Percentiles rank a stretch among this genome's conserved stretches.
These are phyloP conservation scores for Teunomyces cretensis DNA, from an alignment of 805 yeast species.

Conservation along the genomic window DNA sequence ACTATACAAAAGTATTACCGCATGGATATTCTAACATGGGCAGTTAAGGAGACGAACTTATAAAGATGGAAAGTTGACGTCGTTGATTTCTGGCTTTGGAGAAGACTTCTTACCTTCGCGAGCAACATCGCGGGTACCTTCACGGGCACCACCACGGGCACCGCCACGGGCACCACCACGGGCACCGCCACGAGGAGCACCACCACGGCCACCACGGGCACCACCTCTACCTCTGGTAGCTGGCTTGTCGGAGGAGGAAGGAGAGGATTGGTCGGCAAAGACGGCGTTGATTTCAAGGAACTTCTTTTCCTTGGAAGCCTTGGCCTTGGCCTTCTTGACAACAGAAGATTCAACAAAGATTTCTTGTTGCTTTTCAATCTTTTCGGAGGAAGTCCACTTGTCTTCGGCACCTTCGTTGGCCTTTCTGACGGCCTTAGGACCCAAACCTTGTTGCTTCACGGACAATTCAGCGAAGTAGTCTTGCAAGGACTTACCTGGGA, in stretches of 20 bases:
- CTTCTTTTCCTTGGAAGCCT: slow-evolving; percentile 80
- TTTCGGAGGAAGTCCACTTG: slow-evolving; percentile 54
- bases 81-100: slow-evolving; percentile 44
- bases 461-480: slow-evolving; percentile 78
- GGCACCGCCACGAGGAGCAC: slow-evolving; percentile 19
- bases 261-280: slow-evolving; percentile 56
- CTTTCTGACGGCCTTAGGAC: slow-evolving; percentile 39
- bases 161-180: slow-evolving; percentile 21
- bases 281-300: slow-evolving; percentile 71
- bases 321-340: slow-evolving; percentile 66
- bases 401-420: slow-evolving; percentile 62
- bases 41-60: slow-evolving; percentile 13
- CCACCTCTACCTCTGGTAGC: slow-evolving; percentile 33
- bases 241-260: slow-evolving; percentile 23
- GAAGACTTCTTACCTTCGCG: slow-evolving; percentile 8
- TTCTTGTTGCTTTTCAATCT: slow-evolving; percentile 65
- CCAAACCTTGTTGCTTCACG: slow-evolving; percentile 43
- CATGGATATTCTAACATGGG: slow-evolving; percentile 3
- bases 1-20: slow-evolving; percentile 7
- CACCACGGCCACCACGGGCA: slow-evolving; percentile 23
- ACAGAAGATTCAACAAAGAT: slow-evolving; percentile 58
- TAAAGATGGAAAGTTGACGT: slow-evolving; percentile 75
- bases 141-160: slow-evolving; percentile 16
- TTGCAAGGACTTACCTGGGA: slow-evolving; percentile 68
- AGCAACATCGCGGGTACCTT: slow-evolving; percentile 20